A percentile compares a stretch with the other conserved stretches of the same genome.
Conservation (phyloP, 2,329 filamentous ascomycete genomes). For the Pseudonectria foliicola region DNA sequence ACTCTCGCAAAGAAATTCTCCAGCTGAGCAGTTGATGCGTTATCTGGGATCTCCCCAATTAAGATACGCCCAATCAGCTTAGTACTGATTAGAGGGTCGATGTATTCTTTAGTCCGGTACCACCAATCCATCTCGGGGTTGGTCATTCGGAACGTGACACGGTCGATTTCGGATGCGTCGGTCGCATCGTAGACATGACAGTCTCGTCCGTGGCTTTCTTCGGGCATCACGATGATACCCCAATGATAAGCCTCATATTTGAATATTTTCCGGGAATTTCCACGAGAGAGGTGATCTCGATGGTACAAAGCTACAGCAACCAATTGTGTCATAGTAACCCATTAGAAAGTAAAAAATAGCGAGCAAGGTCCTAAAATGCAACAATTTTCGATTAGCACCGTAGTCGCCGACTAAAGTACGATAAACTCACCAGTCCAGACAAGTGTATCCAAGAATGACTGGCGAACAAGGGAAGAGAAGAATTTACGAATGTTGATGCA, state of each 20-base stretch:
- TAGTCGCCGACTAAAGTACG: too few species aligned
- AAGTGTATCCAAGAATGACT: too few species aligned
- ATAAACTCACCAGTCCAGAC: too few species aligned
- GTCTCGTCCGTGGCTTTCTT: conserved; percentile 5
- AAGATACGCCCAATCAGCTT: conserved; percentile 24
- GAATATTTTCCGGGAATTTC: conserved; percentile 16
- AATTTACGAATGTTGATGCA: too few species aligned
- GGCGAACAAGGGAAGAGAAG: too few species aligned
- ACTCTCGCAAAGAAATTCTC: conserved; percentile 15
- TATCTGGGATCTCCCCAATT: conserved; percentile 18
- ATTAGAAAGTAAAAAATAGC: too few species aligned
- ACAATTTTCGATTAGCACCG: too few species aligned
- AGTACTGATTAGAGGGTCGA: conserved; percentile 8
- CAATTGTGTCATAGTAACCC: conserved; percentile 10
- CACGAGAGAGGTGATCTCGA: conserved; percentile 21
- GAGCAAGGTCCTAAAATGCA: too few species aligned
- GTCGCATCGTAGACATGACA: conserved; percentile 23
- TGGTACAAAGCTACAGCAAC: conserved; percentile 22
- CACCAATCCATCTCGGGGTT: conserved; percentile 29
- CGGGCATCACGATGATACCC: conserved; percentile 21
- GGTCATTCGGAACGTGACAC: conserved; percentile 22
- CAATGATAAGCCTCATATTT: conserved; percentile 26
- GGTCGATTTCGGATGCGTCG: conserved; percentile 23
- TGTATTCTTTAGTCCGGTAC: conserved; percentile 13
- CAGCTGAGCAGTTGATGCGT: conserved; percentile 12